Evolutionary conservation across 305 asterid species (phyloP).

Genomic region (Plantago rigida): DNA sequence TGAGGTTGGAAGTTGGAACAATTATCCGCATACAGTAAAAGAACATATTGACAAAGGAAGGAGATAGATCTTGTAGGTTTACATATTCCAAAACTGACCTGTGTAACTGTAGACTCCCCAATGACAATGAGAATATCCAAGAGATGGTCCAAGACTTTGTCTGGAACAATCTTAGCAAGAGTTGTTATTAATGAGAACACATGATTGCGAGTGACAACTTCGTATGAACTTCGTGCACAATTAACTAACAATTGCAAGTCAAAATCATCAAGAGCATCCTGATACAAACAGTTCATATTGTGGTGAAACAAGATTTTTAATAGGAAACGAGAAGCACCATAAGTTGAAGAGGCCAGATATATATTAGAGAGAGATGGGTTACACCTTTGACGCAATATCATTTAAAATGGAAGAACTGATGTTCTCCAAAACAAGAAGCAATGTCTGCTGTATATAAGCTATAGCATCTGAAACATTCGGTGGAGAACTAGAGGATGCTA

Average conservation of each 20-base stretch:
- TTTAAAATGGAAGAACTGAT: slow-evolving; percentile 43
- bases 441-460: slow-evolving; percentile 59
- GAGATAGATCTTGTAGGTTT: slow-evolving; percentile 8
- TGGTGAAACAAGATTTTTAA: slow-evolving; percentile 25
- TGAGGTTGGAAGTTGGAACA: not conserved
- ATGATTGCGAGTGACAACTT: slow-evolving; percentile 62
- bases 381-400: slow-evolving; percentile 44
- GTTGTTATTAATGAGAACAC: slow-evolving; percentile 66
- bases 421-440: slow-evolving; percentile 65
- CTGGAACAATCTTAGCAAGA: slow-evolving; percentile 64
- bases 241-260: slow-evolving; percentile 57
- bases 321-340: slow-evolving; percentile 16
- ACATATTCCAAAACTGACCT: slow-evolving; percentile 43
- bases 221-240: slow-evolving; percentile 60
- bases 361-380: slow-evolving; percentile 7
- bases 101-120: slow-evolving; percentile 66
- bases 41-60: not conserved
- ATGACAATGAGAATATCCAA: slow-evolving; percentile 53
- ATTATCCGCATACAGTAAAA: not conserved
- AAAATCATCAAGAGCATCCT: slow-evolving; percentile 39
- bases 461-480: slow-evolving; percentile 32
- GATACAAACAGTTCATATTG: slow-evolving; percentile 22
- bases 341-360: not conserved
- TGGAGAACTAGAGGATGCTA: slow-evolving; percentile 35
- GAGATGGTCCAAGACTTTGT: slow-evolving; percentile 58